phyloP scores from a whole-genome alignment of 805 yeast species.

The Starmerella sirachaensis region DNA sequence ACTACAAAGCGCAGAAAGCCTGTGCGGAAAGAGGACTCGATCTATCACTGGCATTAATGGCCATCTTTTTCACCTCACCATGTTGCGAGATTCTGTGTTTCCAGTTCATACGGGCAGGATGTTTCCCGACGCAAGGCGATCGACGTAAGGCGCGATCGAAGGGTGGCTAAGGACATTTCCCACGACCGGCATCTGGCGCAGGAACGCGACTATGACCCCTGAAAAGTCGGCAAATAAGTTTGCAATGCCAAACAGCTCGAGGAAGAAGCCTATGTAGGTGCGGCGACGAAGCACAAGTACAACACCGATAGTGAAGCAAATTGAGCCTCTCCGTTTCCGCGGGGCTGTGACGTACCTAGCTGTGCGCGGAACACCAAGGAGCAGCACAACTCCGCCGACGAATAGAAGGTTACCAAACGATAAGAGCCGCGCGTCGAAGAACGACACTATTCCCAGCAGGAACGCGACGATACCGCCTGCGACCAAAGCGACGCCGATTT shows the following conservation, averaged over 20 bases:
- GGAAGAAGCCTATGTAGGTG: conserved; percentile 71
- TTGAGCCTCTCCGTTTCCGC: conserved; percentile 70
- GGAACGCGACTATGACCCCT: conserved; percentile 73
- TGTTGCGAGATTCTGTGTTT: too few species aligned
- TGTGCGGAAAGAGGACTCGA: neutral
- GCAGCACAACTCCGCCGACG: conserved; percentile 67
- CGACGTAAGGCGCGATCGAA: conserved; percentile 59
- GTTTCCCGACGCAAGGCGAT: conserved; percentile 52
- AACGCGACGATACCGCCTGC: conserved; percentile 62
- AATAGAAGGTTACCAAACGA: conserved; percentile 82
- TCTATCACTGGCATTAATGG: too few species aligned
- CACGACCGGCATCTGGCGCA: conserved; percentile 75
- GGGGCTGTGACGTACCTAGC: conserved; percentile 75
- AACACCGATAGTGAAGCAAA: conserved; percentile 69
- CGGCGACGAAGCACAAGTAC: conserved; percentile 58
- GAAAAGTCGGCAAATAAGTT: conserved; percentile 89
- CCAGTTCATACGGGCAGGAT: conserved; percentile 46
- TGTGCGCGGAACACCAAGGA: conserved; percentile 81
- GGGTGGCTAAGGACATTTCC: conserved; percentile 82
- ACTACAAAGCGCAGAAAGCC: neutral
- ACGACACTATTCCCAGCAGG: conserved; percentile 66
- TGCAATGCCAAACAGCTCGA: conserved; percentile 81
- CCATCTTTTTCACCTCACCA: too few species aligned
- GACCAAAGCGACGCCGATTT: conserved; percentile 85
- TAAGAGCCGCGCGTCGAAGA: conserved; percentile 77